Base-by-base conservation (phyloP, 768 basidiomycete species). In the Lentinula boryana region DNA sequence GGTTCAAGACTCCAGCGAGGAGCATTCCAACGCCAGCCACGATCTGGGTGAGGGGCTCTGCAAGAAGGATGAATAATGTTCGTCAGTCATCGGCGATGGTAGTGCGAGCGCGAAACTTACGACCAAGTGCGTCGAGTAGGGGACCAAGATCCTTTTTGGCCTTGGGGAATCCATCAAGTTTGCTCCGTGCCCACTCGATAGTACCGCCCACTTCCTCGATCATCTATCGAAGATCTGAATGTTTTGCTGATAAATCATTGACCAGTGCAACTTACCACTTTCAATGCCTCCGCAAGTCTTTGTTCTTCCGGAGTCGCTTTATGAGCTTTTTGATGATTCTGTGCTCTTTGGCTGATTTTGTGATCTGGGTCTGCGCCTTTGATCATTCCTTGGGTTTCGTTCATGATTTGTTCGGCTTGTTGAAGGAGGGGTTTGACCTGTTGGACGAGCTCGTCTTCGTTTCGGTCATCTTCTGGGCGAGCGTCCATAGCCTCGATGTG, bases 141-240 rank as follows among this genome's bases (percentile, higher is more conserved):
- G 74, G 75, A 10, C 74, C 73, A 7, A 75, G 72, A 58, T 76
- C 73, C 41, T 62, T 64, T 67, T 77, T 75, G 0, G 75, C 75
- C 61, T 76, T 74, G 1, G 75, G 75, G 66, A 72, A 74, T 13
- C 64, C 65, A 27, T 74, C 68, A 38, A 76, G 67, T 61, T 76
- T 76, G 57, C 72, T 68, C 48, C 66, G 68, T 2, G 75, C 75
- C 73, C 75, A 76, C 38, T 75, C 71, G 35, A 76, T 72, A 0
- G 74, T 76, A 4, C 75, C 75, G 18, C 71, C 70, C 10, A 77
- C 74, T 60, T 74, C 72, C 58, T 76, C 67, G 21, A 74, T 57
- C 60, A 76, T 62, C 75, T 75, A 44, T 31, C 8, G 57, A 33
- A 9, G 27, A 40, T 23, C 18, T 32, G 8, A 43, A 46, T 31